phyloP scores from a whole-genome alignment of 352 stramenopile genomes.

The Globisporangium yorkense region DNA sequence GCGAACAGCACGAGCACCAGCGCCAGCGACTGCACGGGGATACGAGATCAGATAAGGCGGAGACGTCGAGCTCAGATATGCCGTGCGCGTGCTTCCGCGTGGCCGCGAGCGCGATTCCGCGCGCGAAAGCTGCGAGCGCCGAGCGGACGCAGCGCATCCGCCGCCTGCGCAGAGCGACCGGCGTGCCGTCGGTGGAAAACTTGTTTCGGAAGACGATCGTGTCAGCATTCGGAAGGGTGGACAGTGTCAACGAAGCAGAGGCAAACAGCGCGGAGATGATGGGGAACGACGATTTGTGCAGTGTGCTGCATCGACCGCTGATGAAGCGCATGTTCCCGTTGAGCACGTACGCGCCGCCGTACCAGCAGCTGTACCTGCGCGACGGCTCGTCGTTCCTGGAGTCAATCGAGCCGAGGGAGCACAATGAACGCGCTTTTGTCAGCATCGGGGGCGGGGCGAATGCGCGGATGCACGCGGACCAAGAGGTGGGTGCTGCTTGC shows the following conservation, averaged over 20 bases:
- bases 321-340: constrained; percentile 19
- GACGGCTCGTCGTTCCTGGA: constrained; percentile 38
- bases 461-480: background rate
- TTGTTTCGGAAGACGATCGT: constrained; percentile 33
- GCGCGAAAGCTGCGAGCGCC: background rate
- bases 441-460: background rate
- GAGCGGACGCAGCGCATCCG: constrained; percentile 25
- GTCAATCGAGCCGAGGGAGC: constrained; percentile 30
- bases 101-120: background rate
- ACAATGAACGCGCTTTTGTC: background rate
- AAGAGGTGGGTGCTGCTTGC: background rate
- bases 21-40: constrained; percentile 8
- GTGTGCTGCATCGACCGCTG: constrained; percentile 21
- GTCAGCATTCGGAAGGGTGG: background rate
- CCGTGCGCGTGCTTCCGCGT: constrained; percentile 38
- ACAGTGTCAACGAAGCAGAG: constrained; percentile 14
- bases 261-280: constrained; percentile 17
- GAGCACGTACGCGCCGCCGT: constrained; percentile 20
- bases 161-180: constrained; percentile 26
- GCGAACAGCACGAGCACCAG: constrained; percentile 37
- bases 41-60: constrained; percentile 4
- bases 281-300: constrained; percentile 20
- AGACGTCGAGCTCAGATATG: background rate
- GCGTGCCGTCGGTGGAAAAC: constrained; percentile 36
- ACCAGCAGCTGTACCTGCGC: constrained; percentile 32